Percentiles rank a stretch among this genome's conserved stretches.
phyloP scores from a whole-genome alignment of 768 basidiomycete genomes.

The Boletus subparvulus region DNA sequence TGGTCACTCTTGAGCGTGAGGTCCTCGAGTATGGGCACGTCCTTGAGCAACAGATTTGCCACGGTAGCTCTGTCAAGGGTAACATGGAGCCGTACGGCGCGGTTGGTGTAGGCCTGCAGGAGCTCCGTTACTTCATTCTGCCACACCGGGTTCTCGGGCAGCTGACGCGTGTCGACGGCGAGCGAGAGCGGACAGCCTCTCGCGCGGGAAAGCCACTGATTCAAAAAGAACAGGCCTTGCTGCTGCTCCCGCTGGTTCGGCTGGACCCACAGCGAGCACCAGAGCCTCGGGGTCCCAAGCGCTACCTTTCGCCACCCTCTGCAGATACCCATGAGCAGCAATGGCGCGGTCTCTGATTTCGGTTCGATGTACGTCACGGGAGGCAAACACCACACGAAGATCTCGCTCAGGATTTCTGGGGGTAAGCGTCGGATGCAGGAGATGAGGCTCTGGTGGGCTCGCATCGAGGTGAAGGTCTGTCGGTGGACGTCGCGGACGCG shows the following conservation, averaged over 20 bases:
- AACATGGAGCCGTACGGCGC: conserved; percentile 9
- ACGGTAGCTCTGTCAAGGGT: conserved; percentile 9
- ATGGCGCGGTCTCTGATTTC: conserved; percentile 29
- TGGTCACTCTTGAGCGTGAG: neutral
- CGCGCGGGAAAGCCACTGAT: conserved; percentile 23
- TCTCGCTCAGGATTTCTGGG: conserved; percentile 45
- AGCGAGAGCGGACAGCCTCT: conserved; percentile 21
- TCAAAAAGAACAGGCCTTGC: conserved; percentile 14
- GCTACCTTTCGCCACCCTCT: conserved; percentile 43
- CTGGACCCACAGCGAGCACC: conserved; percentile 41
- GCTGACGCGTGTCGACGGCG: conserved; percentile 15
- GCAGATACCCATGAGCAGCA: conserved; percentile 42
- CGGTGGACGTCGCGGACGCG: neutral
- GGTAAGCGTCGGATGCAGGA: conserved; percentile 38
- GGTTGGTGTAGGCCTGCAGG: conserved; percentile 20
- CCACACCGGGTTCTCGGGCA: conserved; percentile 19
- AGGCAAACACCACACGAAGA: conserved; percentile 42
- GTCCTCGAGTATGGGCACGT: conserved; percentile 20
- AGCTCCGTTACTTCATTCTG: conserved; percentile 22
- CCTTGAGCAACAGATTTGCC: conserved; percentile 14
- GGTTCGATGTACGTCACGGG: conserved; percentile 25
- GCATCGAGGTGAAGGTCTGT: conserved; percentile 17
- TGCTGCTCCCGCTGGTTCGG: conserved; percentile 5
- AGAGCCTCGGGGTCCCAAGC: conserved; percentile 42
- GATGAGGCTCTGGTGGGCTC: conserved; percentile 19